Percentiles rank a stretch among this genome's conserved stretches.
These are phyloP conservation scores for Rhododendron kiyosumense DNA, from an alignment of 148 eudicot genomes.

Conservation along the genomic window DNA sequence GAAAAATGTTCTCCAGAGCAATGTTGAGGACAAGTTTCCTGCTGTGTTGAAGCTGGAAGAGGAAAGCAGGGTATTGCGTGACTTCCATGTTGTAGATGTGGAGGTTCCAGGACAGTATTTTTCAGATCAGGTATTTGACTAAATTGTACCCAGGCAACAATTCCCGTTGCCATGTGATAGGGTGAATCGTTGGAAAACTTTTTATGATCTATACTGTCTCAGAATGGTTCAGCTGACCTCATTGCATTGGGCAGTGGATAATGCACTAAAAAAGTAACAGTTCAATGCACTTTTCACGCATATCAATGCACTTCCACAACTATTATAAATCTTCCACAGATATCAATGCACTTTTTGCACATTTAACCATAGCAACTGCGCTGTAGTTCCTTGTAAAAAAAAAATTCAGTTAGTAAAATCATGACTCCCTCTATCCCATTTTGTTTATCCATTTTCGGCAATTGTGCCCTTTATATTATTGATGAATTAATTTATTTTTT, in stretches of 20 bases:
- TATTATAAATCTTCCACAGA: neutral
- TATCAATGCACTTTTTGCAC: neutral
- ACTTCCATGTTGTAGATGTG: slow-evolving; percentile 94
- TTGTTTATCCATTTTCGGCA: neutral
- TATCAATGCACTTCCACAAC: neutral
- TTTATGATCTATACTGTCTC: neutral
- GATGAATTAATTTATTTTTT: neutral
- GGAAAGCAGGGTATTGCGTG: slow-evolving; percentile 94
- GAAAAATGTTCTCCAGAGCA: slow-evolving; percentile 97
- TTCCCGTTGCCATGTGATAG: neutral
- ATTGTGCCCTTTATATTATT: neutral
- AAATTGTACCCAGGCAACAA: neutral
- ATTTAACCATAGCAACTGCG: neutral
- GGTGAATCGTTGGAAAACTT: neutral
- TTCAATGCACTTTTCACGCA: neutral
- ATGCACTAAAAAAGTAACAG: neutral
- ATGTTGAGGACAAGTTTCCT: slow-evolving; percentile 95
- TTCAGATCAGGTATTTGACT: slow-evolving; percentile 68
- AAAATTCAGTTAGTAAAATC: neutral
- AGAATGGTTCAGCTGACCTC: neutral
- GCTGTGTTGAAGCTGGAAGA: slow-evolving; percentile 95
- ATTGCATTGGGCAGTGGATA: neutral
- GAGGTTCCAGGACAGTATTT: slow-evolving; percentile 99
- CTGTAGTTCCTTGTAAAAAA: neutral
- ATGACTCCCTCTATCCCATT: neutral